These are phyloP conservation scores for Teunomyces gatunensis DNA, from an alignment of 805 yeast species.

Conservation along the genomic window DNA sequence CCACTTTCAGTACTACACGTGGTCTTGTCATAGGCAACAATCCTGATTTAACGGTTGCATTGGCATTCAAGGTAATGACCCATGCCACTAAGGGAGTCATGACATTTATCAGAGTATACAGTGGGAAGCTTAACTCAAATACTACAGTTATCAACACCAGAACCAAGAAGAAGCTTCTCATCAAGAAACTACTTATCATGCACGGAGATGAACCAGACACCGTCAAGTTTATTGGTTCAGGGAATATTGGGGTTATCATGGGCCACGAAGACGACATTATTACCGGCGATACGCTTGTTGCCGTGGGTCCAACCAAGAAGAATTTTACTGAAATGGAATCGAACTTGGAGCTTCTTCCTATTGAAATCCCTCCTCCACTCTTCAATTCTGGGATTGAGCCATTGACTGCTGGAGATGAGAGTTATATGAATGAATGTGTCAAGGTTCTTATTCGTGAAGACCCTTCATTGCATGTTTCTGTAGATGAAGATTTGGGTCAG, in stretches of 20 bases:
- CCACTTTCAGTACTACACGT: conserved; percentile 34
- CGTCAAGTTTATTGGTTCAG: conserved; percentile 59
- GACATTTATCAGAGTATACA: conserved; percentile 85
- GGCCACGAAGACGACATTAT: conserved; percentile 65
- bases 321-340: conserved; percentile 44
- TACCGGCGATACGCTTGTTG: conserved; percentile 88
- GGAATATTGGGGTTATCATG: conserved; percentile 89
- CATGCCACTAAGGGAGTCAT: conserved; percentile 81
- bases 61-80: conserved; percentile 89
- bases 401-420: conserved; percentile 71
- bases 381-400: conserved; percentile 87
- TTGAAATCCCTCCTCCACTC: conserved; percentile 86
- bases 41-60: conserved; percentile 64
- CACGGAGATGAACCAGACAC: conserved; percentile 85
- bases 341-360: conserved; percentile 63
- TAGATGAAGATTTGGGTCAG: conserved; percentile 86
- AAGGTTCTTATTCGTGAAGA: conserved; percentile 75
- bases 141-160: conserved; percentile 65
- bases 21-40: conserved; percentile 57
- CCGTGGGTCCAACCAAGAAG: conserved; percentile 51
- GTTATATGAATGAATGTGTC: conserved; percentile 70
- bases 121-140: conserved; percentile 69
- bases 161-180: conserved; percentile 61
- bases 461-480: conserved; percentile 73
- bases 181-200: conserved; percentile 73